Conservation (phyloP, 2,329 filamentous ascomycete genomes). For the Alternaria panax region DNA sequence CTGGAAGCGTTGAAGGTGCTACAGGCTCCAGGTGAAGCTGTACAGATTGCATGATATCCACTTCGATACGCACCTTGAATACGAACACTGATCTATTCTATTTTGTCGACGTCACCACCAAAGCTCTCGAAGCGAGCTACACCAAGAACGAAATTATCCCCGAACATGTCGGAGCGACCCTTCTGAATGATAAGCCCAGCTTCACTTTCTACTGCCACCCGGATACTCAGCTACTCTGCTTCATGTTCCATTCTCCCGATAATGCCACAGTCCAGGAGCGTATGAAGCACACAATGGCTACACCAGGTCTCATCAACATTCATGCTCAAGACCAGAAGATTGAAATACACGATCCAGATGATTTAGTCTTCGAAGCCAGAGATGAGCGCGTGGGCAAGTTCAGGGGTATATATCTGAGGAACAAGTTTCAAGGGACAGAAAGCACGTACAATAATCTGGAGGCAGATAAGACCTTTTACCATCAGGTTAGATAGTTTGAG, state of each 20-base stretch:
- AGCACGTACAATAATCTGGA: constrained; percentile 3
- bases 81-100: constrained; percentile 6
- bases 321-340: constrained; percentile 39
- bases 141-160: constrained; percentile 1
- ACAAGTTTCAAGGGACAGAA: constrained; percentile 30
- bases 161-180: constrained; percentile 3
- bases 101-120: constrained; percentile 27
- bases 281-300: constrained; percentile 42
- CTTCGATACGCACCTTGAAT: background rate
- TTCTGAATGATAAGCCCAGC: constrained; percentile 17
- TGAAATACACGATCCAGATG: constrained; percentile 37
- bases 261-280: constrained; percentile 32
- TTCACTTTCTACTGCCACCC: constrained; percentile 41
- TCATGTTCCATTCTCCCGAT: constrained; percentile 39
- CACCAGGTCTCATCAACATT: constrained; percentile 37
- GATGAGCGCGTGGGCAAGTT: constrained; percentile 28
- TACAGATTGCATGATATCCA: constrained; percentile 30
- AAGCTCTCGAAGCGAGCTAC: constrained; percentile 25
- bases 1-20: constrained; percentile 26
- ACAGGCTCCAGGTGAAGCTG: constrained; percentile 12
- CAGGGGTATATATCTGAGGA: constrained; percentile 31
- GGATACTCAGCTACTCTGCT: constrained; percentile 21
- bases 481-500: background rate
- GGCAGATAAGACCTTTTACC: background rate
- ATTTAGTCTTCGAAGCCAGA: constrained; percentile 27